These are phyloP conservation scores for Starmerella potacharoeniae DNA, from an alignment of 805 yeast genomes.

Conservation along the genomic window DNA sequence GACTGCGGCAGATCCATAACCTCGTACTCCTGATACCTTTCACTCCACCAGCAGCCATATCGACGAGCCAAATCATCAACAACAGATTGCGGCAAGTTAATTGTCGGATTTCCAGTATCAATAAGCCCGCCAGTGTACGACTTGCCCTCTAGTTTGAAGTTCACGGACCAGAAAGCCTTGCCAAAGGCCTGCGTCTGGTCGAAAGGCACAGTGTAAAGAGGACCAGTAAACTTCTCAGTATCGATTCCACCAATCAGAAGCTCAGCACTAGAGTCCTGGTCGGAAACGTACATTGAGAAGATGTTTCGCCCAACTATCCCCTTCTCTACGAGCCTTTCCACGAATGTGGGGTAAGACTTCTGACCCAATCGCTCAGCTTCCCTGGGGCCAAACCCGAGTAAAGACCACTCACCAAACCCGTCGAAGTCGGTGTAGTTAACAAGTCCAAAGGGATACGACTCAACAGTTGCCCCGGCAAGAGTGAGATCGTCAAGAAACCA, in stretches of 20 bases:
- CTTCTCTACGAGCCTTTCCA: conserved; percentile 25
- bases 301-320: conserved; percentile 33
- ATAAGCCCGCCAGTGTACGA: conserved; percentile 23
- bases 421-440: conserved; percentile 52
- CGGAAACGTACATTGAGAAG: conserved; percentile 35
- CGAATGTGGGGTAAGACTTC: conserved; percentile 20
- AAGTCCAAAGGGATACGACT: conserved; percentile 57
- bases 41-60: conserved; percentile 5
- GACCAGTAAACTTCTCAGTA: conserved; percentile 32
- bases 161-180: conserved; percentile 1
- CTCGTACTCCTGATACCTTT: neutral
- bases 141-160: conserved; percentile 2
- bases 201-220: conserved; percentile 27
- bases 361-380: conserved; percentile 23
- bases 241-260: conserved; percentile 36
- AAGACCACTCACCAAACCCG: conserved; percentile 8
- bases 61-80: conserved; percentile 7
- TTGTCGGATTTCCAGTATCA: conserved; percentile 44
- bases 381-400: conserved; percentile 29
- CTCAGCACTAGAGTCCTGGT: conserved; percentile 23
- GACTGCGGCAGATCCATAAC: neutral
- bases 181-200: neutral
- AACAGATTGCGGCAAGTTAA: conserved; percentile 33
- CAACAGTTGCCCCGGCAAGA: conserved; percentile 40
- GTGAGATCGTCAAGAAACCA: conserved; percentile 52